Evolutionary conservation across 257 asterid genomes (phyloP).

Genomic region (Capsicum baccatum): DNA sequence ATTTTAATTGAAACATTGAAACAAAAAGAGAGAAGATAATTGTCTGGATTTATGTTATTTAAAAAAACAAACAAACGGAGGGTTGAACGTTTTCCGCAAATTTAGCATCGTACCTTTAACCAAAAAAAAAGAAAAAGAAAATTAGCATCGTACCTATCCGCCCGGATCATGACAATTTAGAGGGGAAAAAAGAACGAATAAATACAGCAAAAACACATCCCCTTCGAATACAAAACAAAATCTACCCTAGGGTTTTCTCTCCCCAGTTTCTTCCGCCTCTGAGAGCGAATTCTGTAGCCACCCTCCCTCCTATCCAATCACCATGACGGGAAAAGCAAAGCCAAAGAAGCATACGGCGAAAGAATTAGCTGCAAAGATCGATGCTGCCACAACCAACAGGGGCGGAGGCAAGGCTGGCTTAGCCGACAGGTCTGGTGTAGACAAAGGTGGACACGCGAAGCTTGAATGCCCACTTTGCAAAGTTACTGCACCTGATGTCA

Average conservation of each 20-base stretch:
- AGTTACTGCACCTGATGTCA: slow-evolving; percentile 80
- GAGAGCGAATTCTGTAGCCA: background rate
- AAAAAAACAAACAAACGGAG: too few species aligned
- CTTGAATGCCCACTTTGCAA: slow-evolving; percentile 87
- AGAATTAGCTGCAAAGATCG: slow-evolving; percentile 70
- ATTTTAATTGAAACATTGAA: too few species aligned
- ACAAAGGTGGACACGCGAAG: slow-evolving; percentile 90
- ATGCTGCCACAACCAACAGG: slow-evolving; percentile 84
- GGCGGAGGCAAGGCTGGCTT: slow-evolving; percentile 90
- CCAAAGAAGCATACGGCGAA: slow-evolving; percentile 97
- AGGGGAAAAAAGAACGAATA: background rate
- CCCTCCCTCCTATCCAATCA: background rate
- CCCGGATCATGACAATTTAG: background rate
- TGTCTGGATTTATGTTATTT: too few species aligned
- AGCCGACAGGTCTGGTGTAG: slow-evolving; percentile 68
- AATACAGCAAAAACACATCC: background rate
- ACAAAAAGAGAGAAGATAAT: too few species aligned
- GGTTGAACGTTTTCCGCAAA: too few species aligned
- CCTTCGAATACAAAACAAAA: background rate
- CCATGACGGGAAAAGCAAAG: slow-evolving; percentile 92
- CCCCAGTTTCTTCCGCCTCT: background rate
- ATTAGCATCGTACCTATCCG: background rate
- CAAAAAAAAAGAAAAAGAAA: too few species aligned
- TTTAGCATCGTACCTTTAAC: too few species aligned
- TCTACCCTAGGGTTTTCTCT: slow-evolving; percentile 24